Evolutionary conservation across 2,329 filamentous ascomycete species (phyloP).

Genomic region (Setomelanomma holmii): DNA sequence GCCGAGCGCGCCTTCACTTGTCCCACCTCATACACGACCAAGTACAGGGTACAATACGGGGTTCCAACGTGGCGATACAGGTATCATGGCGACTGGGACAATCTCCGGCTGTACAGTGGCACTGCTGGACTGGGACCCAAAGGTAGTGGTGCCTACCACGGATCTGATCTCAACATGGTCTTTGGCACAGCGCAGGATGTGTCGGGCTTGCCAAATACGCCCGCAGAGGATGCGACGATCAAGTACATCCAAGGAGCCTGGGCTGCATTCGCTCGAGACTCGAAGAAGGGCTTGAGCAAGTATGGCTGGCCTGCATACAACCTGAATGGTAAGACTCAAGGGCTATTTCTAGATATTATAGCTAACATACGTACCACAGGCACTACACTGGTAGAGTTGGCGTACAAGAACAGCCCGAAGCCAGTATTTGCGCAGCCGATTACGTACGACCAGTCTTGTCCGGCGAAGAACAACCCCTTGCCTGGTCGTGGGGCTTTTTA

Average conservation of each 20-base stretch:
- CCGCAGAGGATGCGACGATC: conserved; percentile 35
- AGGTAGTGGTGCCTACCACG: conserved; percentile 48
- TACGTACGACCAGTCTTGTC: conserved; percentile 29
- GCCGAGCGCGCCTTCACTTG: conserved; percentile 34
- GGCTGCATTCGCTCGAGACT: conserved; percentile 44
- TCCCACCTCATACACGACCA: conserved; percentile 23
- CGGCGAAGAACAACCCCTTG: conserved; percentile 30
- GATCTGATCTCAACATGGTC: conserved; percentile 43
- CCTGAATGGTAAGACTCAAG: conserved; percentile 14
- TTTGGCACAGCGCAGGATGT: conserved; percentile 43
- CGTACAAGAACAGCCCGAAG: conserved; percentile 23
- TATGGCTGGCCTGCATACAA: conserved; percentile 43
- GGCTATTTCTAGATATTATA: neutral
- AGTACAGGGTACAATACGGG: conserved; percentile 27
- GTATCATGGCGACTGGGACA: conserved; percentile 47
- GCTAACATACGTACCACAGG: conserved; percentile 3
- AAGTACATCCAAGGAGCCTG: conserved; percentile 45
- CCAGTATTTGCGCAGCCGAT: conserved; percentile 27
- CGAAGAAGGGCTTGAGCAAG: conserved; percentile 34
- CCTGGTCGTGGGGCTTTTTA: conserved; percentile 34
- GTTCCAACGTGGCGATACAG: conserved; percentile 48
- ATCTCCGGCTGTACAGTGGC: conserved; percentile 41
- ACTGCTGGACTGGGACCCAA: conserved; percentile 29
- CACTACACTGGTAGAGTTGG: conserved; percentile 30
- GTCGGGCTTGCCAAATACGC: conserved; percentile 26